Conservation (phyloP, 306 rosid genomes). For the Coriaria nepalensis region DNA sequence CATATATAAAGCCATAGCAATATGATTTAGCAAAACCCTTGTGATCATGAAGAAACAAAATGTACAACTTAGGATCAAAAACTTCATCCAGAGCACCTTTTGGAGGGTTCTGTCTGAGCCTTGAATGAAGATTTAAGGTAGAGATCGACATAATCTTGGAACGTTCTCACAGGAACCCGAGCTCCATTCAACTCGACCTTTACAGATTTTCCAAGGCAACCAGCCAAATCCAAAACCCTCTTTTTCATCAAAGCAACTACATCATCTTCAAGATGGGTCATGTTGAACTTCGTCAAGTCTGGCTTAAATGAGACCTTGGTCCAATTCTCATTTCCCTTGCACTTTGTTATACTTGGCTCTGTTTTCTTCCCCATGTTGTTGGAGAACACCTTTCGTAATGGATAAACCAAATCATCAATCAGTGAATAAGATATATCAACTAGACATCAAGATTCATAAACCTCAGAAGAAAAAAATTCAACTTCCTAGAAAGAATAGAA, state of each 20-base stretch:
- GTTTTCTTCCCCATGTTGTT: constrained; percentile 73
- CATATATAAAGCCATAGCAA: background rate
- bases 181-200: constrained; percentile 77
- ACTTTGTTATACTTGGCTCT: constrained; percentile 60
- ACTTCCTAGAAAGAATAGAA: no score
- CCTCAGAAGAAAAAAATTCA: no score
- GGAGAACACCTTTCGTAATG: constrained; percentile 42
- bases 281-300: constrained; percentile 62
- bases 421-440: background rate
- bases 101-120: constrained; percentile 31
- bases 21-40: background rate
- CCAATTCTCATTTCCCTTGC: constrained; percentile 79
- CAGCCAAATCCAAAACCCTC: constrained; percentile 85
- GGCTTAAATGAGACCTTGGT: constrained; percentile 89
- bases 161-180: constrained; percentile 42
- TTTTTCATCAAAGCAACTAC: constrained; percentile 90
- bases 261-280: constrained; percentile 80
- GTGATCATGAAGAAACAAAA: background rate
- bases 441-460: background rate
- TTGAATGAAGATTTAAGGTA: constrained; percentile 54
- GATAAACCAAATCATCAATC: constrained; percentile 4
- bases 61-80: background rate
- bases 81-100: constrained; percentile 34
- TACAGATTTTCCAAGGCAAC: constrained; percentile 82
- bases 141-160: constrained; percentile 72